These are phyloP conservation scores for Diospyros lotus DNA, from an alignment of 148 eudicot species.

Conservation along the genomic window DNA sequence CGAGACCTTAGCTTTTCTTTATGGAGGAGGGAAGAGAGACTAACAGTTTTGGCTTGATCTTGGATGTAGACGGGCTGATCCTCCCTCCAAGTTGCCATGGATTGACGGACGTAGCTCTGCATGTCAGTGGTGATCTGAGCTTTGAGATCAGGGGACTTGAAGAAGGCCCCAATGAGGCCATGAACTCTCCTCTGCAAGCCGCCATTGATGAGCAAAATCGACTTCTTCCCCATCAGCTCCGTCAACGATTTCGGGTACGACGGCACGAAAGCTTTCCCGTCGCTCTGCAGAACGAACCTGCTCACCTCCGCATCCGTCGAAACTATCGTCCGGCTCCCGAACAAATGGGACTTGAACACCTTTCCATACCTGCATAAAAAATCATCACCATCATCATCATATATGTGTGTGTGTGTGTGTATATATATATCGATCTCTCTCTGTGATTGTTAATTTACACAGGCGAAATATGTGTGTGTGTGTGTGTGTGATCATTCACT, in stretches of 20 bases:
- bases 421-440: too few species aligned
- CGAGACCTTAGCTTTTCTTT: background rate
- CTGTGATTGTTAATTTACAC: too few species aligned
- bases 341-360: constrained; percentile 85
- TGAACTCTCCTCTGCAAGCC: constrained; percentile 76
- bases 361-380: constrained; percentile 56
- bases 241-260: constrained; percentile 87
- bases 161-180: constrained; percentile 73
- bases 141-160: constrained; percentile 68
- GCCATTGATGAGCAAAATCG: constrained; percentile 73
- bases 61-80: constrained; percentile 57
- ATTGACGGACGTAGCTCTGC: constrained; percentile 41
- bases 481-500: too few species aligned
- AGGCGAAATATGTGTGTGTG: too few species aligned
- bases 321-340: constrained; percentile 71
- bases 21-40: constrained; percentile 5
- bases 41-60: constrained; percentile 67
- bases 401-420: too few species aligned
- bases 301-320: constrained; percentile 94
- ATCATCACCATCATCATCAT: background rate
- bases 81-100: constrained; percentile 58
- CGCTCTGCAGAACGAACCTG: constrained; percentile 68
- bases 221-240: constrained; percentile 79
- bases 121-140: constrained; percentile 66
- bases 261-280: constrained; percentile 66